Percentiles rank a stretch among this genome's conserved stretches.
Evolutionary conservation across 495 filamentous ascomycete genomes (phyloP).

Genomic region (Penicillium nucicola): DNA sequence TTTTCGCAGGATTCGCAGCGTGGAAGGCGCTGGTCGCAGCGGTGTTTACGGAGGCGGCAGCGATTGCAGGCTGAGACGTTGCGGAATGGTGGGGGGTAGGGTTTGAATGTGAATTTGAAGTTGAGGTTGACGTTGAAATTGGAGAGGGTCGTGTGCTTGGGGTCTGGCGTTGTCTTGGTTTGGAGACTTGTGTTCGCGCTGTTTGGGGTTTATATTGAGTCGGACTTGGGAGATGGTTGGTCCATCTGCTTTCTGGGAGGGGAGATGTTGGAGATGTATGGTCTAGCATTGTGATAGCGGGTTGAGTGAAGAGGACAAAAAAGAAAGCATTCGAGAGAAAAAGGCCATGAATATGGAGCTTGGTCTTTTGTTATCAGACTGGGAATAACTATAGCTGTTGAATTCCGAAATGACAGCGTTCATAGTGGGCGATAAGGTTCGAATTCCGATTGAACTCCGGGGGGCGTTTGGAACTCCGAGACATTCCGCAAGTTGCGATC

Average conservation of each 20-base stretch:
- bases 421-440: not conserved
- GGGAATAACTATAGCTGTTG: not conserved
- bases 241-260: no score
- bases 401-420: not conserved
- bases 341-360: not conserved
- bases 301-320: no score
- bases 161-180: not conserved
- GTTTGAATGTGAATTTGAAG: not conserved
- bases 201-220: not conserved
- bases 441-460: not conserved
- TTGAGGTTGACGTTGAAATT: not conserved
- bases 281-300: no score
- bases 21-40: constrained; percentile 86
- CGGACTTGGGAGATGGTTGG: no score
- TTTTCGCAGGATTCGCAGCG: constrained; percentile 87
- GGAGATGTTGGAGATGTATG: no score
- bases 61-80: constrained; percentile 94
- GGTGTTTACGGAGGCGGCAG: constrained; percentile 85
- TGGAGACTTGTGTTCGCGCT: not conserved
- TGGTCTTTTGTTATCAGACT: not conserved
- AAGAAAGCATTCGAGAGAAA: no score
- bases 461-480: not conserved
- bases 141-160: not conserved
- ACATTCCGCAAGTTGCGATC: not conserved
- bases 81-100: constrained; percentile 62